A percentile compares a stretch with the other conserved stretches of the same genome.
Conservation (phyloP, 2,329 filamentous ascomycete species). For the Mariannaea sp. region DNA sequence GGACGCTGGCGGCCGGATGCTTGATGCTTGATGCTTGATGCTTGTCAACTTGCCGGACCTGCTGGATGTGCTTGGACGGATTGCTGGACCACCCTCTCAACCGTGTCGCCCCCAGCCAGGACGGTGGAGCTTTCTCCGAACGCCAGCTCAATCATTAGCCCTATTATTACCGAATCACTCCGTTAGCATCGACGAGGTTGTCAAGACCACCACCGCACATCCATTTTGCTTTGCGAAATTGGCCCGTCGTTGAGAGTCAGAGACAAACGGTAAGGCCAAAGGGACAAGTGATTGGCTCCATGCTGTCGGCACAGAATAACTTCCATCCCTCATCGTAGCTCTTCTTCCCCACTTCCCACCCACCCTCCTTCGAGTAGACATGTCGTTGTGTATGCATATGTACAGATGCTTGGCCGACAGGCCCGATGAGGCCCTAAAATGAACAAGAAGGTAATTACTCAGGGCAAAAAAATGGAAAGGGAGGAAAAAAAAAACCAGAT, state of each 20-base stretch:
- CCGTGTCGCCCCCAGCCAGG: conserved; percentile 30
- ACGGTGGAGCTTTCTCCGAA: conserved; percentile 33
- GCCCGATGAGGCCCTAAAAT: conserved; percentile 11
- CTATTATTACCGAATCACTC: conserved; percentile 37
- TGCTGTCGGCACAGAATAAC: conserved; percentile 20
- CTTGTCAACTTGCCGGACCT: not conserved
- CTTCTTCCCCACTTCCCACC: too few species aligned
- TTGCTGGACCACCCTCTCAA: conserved; percentile 32
- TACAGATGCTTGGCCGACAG: conserved; percentile 9
- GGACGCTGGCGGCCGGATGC: too few species aligned
- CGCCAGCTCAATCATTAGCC: conserved; percentile 38
- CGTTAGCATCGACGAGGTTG: conserved; percentile 35
- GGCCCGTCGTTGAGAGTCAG: conserved; percentile 13
- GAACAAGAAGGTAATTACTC: conserved; percentile 2
- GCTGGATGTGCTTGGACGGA: conserved; percentile 8
- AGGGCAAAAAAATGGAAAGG: too few species aligned
- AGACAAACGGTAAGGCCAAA: conserved; percentile 17
- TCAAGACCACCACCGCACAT: conserved; percentile 34
- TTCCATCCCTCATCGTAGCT: not conserved
- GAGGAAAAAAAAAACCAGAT: conserved; percentile 5
- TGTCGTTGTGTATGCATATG: conserved; percentile 20
- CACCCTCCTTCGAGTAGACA: conserved; percentile 10
- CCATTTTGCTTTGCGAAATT: conserved; percentile 29
- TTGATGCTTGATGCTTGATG: conserved; percentile 12
- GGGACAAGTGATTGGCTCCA: conserved; percentile 20